Evolutionary conservation across 73 alveolate genomes (phyloP).

Genomic region (Paramecium primaurelia): DNA sequence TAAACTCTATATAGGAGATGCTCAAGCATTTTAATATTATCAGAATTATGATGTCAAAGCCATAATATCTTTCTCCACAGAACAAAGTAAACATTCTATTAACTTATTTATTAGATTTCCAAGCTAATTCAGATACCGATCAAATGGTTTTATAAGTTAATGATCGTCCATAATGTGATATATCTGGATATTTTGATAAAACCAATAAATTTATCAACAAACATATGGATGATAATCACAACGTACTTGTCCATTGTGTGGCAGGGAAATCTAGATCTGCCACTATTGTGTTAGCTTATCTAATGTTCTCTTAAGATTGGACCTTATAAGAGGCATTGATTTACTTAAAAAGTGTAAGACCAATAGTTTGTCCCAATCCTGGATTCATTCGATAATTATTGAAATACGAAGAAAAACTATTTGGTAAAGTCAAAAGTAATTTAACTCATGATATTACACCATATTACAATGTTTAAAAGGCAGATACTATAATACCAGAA

Average conservation of each 20-base stretch:
- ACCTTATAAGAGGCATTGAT: not conserved
- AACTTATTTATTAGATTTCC: not conserved
- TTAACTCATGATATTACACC: not conserved
- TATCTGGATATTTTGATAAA: not conserved
- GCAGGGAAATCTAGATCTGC: constrained; percentile 79
- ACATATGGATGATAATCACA: not conserved
- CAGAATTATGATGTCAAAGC: not conserved
- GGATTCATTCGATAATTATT: constrained; percentile 21
- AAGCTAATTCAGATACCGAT: not conserved
- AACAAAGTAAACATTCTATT: not conserved
- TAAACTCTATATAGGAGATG: constrained; percentile 35
- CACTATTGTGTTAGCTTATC: constrained; percentile 75
- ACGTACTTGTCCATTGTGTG: constrained; percentile 71
- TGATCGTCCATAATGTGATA: not conserved
- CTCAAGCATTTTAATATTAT: not conserved
- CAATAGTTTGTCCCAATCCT: not conserved
- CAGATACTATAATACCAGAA: constrained; percentile 37
- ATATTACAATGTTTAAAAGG: not conserved
- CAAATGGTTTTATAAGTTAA: not conserved
- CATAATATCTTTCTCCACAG: constrained; percentile 18
- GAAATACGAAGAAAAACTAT: not conserved
- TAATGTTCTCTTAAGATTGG: constrained; percentile 58
- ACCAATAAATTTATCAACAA: constrained; percentile 9
- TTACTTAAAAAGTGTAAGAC: constrained; percentile 29
- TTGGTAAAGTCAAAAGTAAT: not conserved